Evolutionary conservation across 345 rosid species (phyloP).

Genomic region (Bretschneidera sinensis): DNA sequence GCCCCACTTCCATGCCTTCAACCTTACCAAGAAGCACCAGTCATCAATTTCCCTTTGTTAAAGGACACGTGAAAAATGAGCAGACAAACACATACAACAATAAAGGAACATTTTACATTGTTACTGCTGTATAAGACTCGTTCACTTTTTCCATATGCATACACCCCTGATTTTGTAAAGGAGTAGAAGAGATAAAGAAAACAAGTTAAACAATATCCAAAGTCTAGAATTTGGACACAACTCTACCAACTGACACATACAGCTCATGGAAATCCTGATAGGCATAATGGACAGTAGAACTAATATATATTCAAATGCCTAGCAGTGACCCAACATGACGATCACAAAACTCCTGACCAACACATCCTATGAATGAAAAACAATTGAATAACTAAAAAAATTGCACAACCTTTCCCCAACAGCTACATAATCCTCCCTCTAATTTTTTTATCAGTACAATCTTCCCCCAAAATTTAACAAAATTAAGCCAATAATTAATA

Average conservation of each 20-base stretch:
- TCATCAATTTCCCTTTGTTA: conserved; percentile 43
- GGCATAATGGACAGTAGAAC: too few species aligned
- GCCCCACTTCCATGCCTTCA: conserved; percentile 96
- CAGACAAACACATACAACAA: conserved; percentile 13
- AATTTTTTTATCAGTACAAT: too few species aligned
- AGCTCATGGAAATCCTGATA: too few species aligned
- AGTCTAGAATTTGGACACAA: too few species aligned
- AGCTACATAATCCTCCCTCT: background rate
- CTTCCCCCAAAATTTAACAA: too few species aligned
- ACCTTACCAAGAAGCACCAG: conserved; percentile 69
- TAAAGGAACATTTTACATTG: conserved; percentile 1
- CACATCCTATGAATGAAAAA: background rate
- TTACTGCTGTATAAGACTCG: background rate
- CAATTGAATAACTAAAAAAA: background rate
- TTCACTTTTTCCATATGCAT: background rate
- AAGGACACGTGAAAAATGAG: conserved; percentile 28
- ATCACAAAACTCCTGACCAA: background rate
- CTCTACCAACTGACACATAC: too few species aligned
- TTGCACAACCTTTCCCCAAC: background rate
- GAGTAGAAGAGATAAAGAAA: too few species aligned
- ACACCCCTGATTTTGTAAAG: background rate
- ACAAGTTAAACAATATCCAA: too few species aligned
- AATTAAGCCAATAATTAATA: background rate
- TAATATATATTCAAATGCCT: too few species aligned
- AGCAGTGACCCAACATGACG: background rate